These are phyloP conservation scores for Tolypocladium inflatum DNA, from an alignment of 2,329 filamentous ascomycete species.

Conservation along the genomic window DNA sequence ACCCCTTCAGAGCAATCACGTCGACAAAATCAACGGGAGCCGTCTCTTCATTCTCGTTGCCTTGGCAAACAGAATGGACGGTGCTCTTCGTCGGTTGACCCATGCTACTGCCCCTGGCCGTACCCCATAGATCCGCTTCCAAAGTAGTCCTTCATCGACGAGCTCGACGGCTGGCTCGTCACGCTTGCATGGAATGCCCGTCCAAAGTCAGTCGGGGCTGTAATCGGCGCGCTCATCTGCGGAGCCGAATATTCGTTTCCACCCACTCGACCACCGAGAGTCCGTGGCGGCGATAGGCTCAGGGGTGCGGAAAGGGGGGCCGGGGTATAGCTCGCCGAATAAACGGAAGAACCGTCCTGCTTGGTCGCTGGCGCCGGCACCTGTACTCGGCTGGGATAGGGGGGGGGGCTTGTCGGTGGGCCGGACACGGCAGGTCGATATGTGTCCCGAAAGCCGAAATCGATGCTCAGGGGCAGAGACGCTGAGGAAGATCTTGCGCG, in stretches of 20 bases:
- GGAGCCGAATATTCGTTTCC: slow-evolving; percentile 40
- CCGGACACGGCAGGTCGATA: slow-evolving; percentile 26
- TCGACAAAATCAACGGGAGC: neutral
- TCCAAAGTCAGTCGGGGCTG: slow-evolving; percentile 41
- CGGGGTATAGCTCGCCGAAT: slow-evolving; percentile 41
- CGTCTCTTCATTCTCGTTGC: neutral
- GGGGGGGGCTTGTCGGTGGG: neutral
- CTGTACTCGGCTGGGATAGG: neutral
- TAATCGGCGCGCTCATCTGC: slow-evolving; percentile 46
- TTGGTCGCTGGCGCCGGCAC: slow-evolving; percentile 23
- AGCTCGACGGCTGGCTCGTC: slow-evolving; percentile 24
- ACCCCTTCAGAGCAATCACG: neutral
- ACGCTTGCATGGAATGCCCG: slow-evolving; percentile 36
- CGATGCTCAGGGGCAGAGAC: slow-evolving; percentile 33
- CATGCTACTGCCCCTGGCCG: slow-evolving; percentile 3
- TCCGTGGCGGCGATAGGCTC: slow-evolving; percentile 30
- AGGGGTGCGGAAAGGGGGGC: slow-evolving; percentile 44
- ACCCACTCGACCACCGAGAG: slow-evolving; percentile 16
- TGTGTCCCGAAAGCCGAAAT: slow-evolving; percentile 19
- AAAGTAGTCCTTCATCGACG: slow-evolving; percentile 36
- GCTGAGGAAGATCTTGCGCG: slow-evolving; percentile 41
- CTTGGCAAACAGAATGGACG: neutral
- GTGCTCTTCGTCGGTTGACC: neutral
- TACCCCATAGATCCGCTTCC: slow-evolving; percentile 20
- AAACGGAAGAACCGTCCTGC: slow-evolving; percentile 31